Base-by-base conservation (phyloP, 495 filamentous ascomycete genomes). In the Hypoxylon trugodes region DNA sequence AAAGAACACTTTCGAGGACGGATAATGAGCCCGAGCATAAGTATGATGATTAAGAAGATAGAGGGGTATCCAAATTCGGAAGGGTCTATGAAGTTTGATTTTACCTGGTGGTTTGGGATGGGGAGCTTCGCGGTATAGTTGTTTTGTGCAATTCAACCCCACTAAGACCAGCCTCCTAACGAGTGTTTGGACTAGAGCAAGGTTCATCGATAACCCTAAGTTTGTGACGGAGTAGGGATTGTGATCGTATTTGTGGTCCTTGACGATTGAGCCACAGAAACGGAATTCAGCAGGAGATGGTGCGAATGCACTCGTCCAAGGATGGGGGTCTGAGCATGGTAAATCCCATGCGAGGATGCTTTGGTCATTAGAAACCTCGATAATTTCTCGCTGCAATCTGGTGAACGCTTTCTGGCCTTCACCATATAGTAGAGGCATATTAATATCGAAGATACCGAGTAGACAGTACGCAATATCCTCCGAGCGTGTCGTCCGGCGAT, bases 391-490 rank as follows among this genome's bases (percentile, higher is more conserved):
- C 28, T 79, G 76, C 0, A 77, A 40, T 0, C 77, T 53, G 0
- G 12, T 8, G 21, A 76, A 78, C 0, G 77, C 76, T 7, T 55
- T 69, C 0, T 0, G 0, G 0, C 74, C 74, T 15, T 79, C 75
- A 6, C 77, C 77, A 9, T 80, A 80, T 0, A 77, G 24, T 16
- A 79, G 15, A 0, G 77, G 73, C 70, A 80, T 78, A n/a, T 66
- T 61, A 1, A 80, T 58, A 1, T 46, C 59, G 2, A 80, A 77
- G 0, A 80, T 70, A 0, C 77, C 77, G 0, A 78, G 35, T 0
- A 78, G 43, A 9, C 69, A 76, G 26, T 80, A 78, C 0, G 77
- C 72, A 8, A 72, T 64, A 25, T 80, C 77, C 21, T 79, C 76
- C 0, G 1, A 0, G 0, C 71, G 42, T 0, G 54, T 68, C 0